Percentiles rank a stretch among this genome's conserved stretches.
Evolutionary conservation across 2,329 filamentous ascomycete genomes (phyloP).

Genomic region (Exophiala mesophila): DNA sequence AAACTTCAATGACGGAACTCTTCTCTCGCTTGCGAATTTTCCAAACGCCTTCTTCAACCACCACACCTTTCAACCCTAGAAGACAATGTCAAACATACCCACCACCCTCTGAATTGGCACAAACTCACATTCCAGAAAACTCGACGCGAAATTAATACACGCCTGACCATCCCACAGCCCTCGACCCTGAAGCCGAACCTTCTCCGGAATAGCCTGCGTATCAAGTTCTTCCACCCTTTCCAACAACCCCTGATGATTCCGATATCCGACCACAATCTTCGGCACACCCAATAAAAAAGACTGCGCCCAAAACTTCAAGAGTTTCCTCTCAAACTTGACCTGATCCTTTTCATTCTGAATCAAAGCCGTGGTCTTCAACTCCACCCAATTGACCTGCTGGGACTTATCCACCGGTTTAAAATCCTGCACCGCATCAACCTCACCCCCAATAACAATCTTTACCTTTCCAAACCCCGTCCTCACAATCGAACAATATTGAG

Average conservation of each 20-base stretch:
- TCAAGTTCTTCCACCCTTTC: slow-evolving; percentile 70
- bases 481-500: slow-evolving; percentile 93
- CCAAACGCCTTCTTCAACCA: slow-evolving; percentile 69
- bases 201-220: slow-evolving; percentile 71
- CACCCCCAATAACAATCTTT: slow-evolving; percentile 75
- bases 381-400: slow-evolving; percentile 81
- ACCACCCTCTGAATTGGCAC: neutral
- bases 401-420: slow-evolving; percentile 63
- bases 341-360: slow-evolving; percentile 64
- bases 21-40: slow-evolving; percentile 64
- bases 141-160: slow-evolving; percentile 83
- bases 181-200: slow-evolving; percentile 62
- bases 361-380: slow-evolving; percentile 83
- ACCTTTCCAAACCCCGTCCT: slow-evolving; percentile 76
- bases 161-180: slow-evolving; percentile 83
- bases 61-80: slow-evolving; percentile 58
- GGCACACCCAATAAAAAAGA: slow-evolving; percentile 91
- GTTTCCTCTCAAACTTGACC: slow-evolving; percentile 77
- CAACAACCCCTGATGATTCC: slow-evolving; percentile 67
- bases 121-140: slow-evolving; percentile 68
- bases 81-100: slow-evolving; percentile 5
- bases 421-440: slow-evolving; percentile 95
- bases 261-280: slow-evolving; percentile 85
- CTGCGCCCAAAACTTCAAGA: slow-evolving; percentile 95
- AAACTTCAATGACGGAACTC: slow-evolving; percentile 65